Evolutionary conservation across 148 eudicot genomes (phyloP), one percentile per base, ranked within the genome.

Genomic region (Nepenthes mirabilis): DNA sequence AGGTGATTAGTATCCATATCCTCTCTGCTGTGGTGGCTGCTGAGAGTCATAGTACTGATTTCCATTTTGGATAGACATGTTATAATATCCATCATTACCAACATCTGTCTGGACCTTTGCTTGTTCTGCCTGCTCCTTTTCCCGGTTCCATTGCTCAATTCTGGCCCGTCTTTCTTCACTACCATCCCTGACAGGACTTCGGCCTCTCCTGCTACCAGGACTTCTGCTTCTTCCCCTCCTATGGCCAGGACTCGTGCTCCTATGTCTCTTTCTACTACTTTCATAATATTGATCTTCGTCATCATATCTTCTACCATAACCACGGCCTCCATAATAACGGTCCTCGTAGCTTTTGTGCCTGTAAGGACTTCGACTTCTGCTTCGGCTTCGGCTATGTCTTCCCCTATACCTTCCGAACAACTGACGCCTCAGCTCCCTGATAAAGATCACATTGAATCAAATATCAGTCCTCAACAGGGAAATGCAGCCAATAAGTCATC

Each of bases 121-220:
- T 54, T 61, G 72, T 62, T 77, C 84, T 34, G 84, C 80, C 61
- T 76, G 75, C 73, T 88, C 97, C 74, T 71, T 91, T 72, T 91
- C 96, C 72, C 91, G 60, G 60, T 91, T 91, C 98, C 98, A 88
- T 57, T 91, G 94, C 79, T 82, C 95, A 66, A 91, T 91, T 79
- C 68, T 88, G 2, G 98, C 98, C 54, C 95, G 80, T 65, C 98
- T 80, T 75, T 91, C 98, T 74, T 82, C 98, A 71, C 96, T 91
- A 34, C 87, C 82, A 48, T 88, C 94, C 68, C 96, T 83, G 40
- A 67, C 56, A 10, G 90, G 88, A 58, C 96, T 86, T 54, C 84
- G 75, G 43, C 75, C 73, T 63, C 82, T 85, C 61, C 83, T 79
- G 36, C 80, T 74, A 59, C 77, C 80, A 33, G 95, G 91, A 75